Evolutionary conservation across 1,284 basidiomycete genomes (phyloP).

Genomic region (Heterobasidion parviporum): DNA sequence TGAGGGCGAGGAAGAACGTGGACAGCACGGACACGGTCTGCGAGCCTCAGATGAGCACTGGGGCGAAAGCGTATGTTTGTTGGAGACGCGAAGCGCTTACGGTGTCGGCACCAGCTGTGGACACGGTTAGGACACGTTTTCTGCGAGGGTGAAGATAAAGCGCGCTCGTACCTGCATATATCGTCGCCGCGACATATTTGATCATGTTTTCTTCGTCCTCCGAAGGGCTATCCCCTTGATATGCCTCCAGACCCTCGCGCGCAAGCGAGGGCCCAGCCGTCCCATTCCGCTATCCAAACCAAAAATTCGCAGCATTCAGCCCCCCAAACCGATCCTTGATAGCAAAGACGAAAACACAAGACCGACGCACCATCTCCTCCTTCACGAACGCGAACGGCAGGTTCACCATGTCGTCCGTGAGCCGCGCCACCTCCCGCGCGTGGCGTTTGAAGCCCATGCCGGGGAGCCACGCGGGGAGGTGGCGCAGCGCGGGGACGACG

Average conservation of each 20-base stretch:
- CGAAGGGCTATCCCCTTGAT: not conserved
- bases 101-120: not conserved
- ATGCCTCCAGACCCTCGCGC: not conserved
- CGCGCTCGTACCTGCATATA: not conserved
- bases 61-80: not conserved
- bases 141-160: no score
- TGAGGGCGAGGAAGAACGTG: conserved; percentile 17
- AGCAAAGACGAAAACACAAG: not conserved
- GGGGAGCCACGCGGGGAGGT: not conserved
- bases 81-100: not conserved
- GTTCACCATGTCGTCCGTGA: not conserved
- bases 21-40: not conserved
- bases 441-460: not conserved
- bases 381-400: not conserved
- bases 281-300: not conserved
- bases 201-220: not conserved
- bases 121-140: no score
- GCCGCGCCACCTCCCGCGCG: not conserved
- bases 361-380: not conserved
- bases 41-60: not conserved
- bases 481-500: conserved; percentile 1
- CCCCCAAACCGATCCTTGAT: not conserved
- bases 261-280: not conserved
- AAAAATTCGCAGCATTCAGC: not conserved
- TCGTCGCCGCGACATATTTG: not conserved